A percentile compares a stretch with the other conserved stretches of the same genome.
Conservation (phyloP, 148 eudicot genomes). For the Rhododendron griersonianum region DNA sequence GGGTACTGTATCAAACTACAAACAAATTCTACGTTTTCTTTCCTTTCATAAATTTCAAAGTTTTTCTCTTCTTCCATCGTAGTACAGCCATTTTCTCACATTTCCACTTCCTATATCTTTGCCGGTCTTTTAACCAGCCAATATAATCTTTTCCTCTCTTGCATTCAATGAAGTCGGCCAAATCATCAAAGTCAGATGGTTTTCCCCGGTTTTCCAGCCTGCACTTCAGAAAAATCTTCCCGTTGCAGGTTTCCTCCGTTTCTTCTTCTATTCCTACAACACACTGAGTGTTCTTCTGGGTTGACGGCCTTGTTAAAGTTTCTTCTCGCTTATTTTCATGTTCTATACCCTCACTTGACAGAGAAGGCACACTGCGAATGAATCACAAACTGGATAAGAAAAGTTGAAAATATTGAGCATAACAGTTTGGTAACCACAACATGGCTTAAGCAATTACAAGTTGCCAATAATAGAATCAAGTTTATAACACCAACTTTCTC, state of each 20-base stretch:
- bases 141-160: conserved; percentile 56
- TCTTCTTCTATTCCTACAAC: conserved; percentile 28
- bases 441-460: neutral
- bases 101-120: conserved; percentile 33
- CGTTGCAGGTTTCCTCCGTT: conserved; percentile 40
- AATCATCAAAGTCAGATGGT: conserved; percentile 38
- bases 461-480: neutral
- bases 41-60: conserved; percentile 30
- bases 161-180: conserved; percentile 65
- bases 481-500: neutral
- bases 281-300: conserved; percentile 6
- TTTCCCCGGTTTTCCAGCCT: conserved; percentile 1
- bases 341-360: neutral
- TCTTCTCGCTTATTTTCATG: conserved; percentile 12
- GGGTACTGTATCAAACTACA: neutral
- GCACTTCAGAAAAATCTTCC: conserved; percentile 44
- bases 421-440: neutral
- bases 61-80: conserved; percentile 43
- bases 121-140: conserved; percentile 40
- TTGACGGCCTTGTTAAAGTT: conserved; percentile 10
- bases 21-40: neutral
- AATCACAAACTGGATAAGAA: neutral
- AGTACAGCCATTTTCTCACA: conserved; percentile 26
- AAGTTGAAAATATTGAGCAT: neutral
- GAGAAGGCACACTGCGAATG: conserved; percentile 20